These are phyloP conservation scores for Vitis amurensis DNA, from an alignment of 164 flowering plant genomes.

Conservation along the genomic window DNA sequence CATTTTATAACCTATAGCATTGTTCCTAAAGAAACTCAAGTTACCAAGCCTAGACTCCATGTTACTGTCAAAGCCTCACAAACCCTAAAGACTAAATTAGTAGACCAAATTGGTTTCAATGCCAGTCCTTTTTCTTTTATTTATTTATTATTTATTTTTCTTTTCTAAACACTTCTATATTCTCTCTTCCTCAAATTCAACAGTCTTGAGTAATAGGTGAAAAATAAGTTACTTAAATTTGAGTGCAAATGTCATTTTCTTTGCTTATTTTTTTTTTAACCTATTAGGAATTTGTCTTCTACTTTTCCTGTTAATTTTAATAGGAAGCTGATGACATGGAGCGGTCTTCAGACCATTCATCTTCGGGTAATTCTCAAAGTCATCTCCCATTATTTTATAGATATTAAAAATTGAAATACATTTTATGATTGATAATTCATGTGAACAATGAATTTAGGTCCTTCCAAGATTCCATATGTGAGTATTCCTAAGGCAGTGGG, in stretches of 20 bases:
- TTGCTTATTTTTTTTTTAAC: not conserved
- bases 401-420: not conserved
- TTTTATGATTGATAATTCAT: not conserved
- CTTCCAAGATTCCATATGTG: constrained; percentile 25
- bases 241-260: not conserved
- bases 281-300: not conserved
- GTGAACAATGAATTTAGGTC: constrained; percentile 32
- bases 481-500: constrained; percentile 34
- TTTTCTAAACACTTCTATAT: not conserved
- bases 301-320: constrained; percentile 5
- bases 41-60: too few relatives aligned
- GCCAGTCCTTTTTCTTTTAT: too few relatives aligned
- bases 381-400: not conserved
- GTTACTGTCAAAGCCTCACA: too few relatives aligned
- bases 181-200: not conserved
- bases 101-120: too few relatives aligned
- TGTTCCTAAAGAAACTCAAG: too few relatives aligned
- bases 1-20: too few relatives aligned
- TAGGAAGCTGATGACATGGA: constrained; percentile 35
- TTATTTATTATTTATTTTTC: not conserved
- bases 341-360: constrained; percentile 25
- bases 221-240: not conserved
- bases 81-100: too few relatives aligned
- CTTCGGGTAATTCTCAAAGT: constrained; percentile 26
- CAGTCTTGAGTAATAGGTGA: not conserved